A percentile compares a stretch with the other conserved stretches of the same genome.
These are phyloP conservation scores for Coprinopsis sp. DNA, from an alignment of 768 basidiomycete genomes.

Conservation along the genomic window DNA sequence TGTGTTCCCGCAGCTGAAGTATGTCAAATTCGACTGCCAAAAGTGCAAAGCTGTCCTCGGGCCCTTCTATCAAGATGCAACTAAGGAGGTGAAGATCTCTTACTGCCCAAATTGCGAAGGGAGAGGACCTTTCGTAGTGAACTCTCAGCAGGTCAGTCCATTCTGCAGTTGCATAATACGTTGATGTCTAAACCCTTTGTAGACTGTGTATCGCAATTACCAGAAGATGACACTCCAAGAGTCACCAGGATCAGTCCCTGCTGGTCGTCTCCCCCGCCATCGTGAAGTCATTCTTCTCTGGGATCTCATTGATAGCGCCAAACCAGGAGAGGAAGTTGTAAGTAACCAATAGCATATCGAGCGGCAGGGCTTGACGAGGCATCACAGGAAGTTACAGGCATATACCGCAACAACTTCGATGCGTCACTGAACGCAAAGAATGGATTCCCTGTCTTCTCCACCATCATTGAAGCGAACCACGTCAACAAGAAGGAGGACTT, in stretches of 20 bases:
- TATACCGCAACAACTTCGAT: slow-evolving; percentile 99
- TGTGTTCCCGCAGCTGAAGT: slow-evolving; percentile 98
- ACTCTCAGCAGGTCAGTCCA: slow-evolving; percentile 81
- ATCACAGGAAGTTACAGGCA: slow-evolving; percentile 88
- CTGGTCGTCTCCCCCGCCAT: slow-evolving; percentile 93
- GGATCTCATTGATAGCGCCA: slow-evolving; percentile 97
- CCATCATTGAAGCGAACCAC: slow-evolving; percentile 96
- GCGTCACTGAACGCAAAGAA: slow-evolving; percentile 98
- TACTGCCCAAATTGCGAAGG: slow-evolving; percentile 94
- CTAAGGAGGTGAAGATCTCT: slow-evolving; percentile 88
- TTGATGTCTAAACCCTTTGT: neutral
- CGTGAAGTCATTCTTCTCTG: slow-evolving; percentile 95
- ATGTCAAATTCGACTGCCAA: slow-evolving; percentile 96
- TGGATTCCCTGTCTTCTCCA: slow-evolving; percentile 98
- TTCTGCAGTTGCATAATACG: neutral
- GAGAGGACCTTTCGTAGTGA: slow-evolving; percentile 92
- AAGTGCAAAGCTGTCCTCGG: slow-evolving; percentile 94
- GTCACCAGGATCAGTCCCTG: slow-evolving; percentile 95
- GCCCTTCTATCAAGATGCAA: slow-evolving; percentile 97
- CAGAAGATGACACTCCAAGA: slow-evolving; percentile 99
- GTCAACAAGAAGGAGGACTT: slow-evolving; percentile 99
- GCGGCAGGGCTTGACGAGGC: no score
- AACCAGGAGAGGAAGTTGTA: slow-evolving; percentile 97
- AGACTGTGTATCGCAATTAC: slow-evolving; percentile 98
- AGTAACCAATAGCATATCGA: no score